Conservation (phyloP, 2,329 filamentous ascomycete species). For the Orbilia ellipsospora region DNA sequence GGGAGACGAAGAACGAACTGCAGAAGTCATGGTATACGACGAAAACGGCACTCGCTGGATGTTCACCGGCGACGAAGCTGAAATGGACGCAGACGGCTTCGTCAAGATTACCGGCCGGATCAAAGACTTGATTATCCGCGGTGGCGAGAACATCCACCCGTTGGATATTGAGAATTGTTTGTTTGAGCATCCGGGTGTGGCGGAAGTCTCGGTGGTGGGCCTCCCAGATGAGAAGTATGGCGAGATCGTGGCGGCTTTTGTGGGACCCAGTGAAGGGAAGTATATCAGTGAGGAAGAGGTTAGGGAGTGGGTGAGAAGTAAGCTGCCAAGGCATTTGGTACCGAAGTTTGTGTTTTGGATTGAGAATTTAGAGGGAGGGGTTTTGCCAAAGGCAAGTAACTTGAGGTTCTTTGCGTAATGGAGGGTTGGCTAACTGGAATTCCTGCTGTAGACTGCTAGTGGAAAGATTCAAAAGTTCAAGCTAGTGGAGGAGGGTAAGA, state of each 20-base stretch:
- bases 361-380: constrained; percentile 19
- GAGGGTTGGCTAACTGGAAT: neutral
- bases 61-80: constrained; percentile 90
- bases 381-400: constrained; percentile 24
- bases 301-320: constrained; percentile 76
- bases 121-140: constrained; percentile 94
- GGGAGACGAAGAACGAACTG: constrained; percentile 76
- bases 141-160: constrained; percentile 88
- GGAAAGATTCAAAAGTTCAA: constrained; percentile 88
- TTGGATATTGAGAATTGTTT: constrained; percentile 91
- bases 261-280: constrained; percentile 62
- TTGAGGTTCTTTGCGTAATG: constrained; percentile 76
- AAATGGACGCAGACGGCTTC: constrained; percentile 84
- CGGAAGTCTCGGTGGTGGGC: constrained; percentile 84
- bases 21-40: constrained; percentile 73
- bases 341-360: constrained; percentile 63
- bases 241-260: constrained; percentile 86
- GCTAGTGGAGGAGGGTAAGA: constrained; percentile 46
- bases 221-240: constrained; percentile 84
- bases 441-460: constrained; percentile 76
- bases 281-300: constrained; percentile 71
- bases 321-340: constrained; percentile 77
- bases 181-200: constrained; percentile 75
- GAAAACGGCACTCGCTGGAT: constrained; percentile 78
- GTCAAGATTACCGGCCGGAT: constrained; percentile 74